A percentile compares a stretch with the other conserved stretches of the same genome.
Conservation (phyloP, 2,329 filamentous ascomycete species). For the Magnaporthales sp. region DNA sequence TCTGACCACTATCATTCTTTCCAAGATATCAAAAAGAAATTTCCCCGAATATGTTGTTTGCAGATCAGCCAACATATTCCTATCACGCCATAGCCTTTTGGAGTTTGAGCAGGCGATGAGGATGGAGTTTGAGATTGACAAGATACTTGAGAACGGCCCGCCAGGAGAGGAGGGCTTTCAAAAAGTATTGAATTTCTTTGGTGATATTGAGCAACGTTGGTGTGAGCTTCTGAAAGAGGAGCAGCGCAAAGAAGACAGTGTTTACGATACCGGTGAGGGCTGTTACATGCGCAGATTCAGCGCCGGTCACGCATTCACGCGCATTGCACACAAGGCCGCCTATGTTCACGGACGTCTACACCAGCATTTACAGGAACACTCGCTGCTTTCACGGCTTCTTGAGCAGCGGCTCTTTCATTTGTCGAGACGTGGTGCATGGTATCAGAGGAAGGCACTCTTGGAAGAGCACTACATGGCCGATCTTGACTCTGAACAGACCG, state of each 20-base stretch:
- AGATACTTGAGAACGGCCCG: slow-evolving; percentile 68
- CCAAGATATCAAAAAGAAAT: slow-evolving; percentile 78
- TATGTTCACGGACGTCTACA: slow-evolving; percentile 76
- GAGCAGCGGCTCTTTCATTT: slow-evolving; percentile 77
- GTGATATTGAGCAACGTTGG: slow-evolving; percentile 77
- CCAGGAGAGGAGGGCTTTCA: slow-evolving; percentile 57
- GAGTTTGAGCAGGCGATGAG: slow-evolving; percentile 86
- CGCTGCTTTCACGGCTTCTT: slow-evolving; percentile 66
- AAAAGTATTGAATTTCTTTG: slow-evolving; percentile 62
- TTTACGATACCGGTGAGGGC: slow-evolving; percentile 78
- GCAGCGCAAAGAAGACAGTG: slow-evolving; percentile 62
- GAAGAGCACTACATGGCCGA: slow-evolving; percentile 92
- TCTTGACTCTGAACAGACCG: slow-evolving; percentile 33
- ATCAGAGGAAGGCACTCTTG: slow-evolving; percentile 85
- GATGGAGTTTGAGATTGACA: slow-evolving; percentile 74
- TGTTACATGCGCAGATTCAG: slow-evolving; percentile 85
- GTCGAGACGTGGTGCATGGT: slow-evolving; percentile 81
- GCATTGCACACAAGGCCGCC: slow-evolving; percentile 83
- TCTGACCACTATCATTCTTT: slow-evolving; percentile 85
- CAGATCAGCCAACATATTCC: slow-evolving; percentile 81
- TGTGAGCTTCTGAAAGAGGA: slow-evolving; percentile 63
- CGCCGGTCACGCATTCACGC: slow-evolving; percentile 85
- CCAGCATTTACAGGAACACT: slow-evolving; percentile 67
- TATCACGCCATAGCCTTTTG: slow-evolving; percentile 62
- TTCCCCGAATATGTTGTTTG: slow-evolving; percentile 90